phyloP scores from a whole-genome alignment of 2,329 filamentous ascomycete species.

The Calonectria fujianensis region DNA sequence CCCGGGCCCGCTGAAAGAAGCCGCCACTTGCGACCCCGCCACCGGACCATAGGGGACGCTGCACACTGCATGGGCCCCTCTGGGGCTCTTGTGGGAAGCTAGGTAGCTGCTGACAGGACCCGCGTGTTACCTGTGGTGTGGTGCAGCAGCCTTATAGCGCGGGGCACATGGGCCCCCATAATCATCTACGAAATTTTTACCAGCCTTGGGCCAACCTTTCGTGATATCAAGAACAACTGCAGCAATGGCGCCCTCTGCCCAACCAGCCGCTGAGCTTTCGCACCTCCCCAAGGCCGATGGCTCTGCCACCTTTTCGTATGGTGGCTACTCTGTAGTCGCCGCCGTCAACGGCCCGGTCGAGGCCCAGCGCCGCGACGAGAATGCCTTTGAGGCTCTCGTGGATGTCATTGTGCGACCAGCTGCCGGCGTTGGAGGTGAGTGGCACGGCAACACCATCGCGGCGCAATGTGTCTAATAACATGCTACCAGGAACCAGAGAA shows the following conservation, averaged over 20 bases:
- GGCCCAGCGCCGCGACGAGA: conserved; percentile 89
- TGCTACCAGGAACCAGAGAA: conserved; percentile 78
- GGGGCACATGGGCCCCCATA: conserved; percentile 5
- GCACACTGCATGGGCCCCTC: not conserved
- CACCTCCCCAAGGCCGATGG: conserved; percentile 84
- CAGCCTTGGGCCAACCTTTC: conserved; percentile 26
- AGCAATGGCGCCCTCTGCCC: conserved; percentile 67
- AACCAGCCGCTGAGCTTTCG: conserved; percentile 73
- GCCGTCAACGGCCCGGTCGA: conserved; percentile 96
- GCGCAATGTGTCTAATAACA: conserved; percentile 39
- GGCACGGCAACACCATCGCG: conserved; percentile 21
- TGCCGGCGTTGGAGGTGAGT: conserved; percentile 85
- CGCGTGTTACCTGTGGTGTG: not conserved
- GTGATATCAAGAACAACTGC: conserved; percentile 24
- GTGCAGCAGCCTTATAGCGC: not conserved
- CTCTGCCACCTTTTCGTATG: conserved; percentile 84
- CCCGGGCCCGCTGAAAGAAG: conserved; percentile 1
- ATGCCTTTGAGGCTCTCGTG: conserved; percentile 91
- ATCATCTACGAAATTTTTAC: conserved; percentile 35
- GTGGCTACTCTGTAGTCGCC: conserved; percentile 87
- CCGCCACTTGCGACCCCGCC: conserved; percentile 5
- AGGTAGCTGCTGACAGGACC: conserved; percentile 8
- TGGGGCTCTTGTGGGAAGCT: not conserved
- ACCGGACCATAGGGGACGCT: not conserved
- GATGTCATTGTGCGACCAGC: conserved; percentile 93